These are phyloP conservation scores for Paramicrosporidium saccamoebae DNA, from an alignment of 371 early-diverging fungal genomes.

Conservation along the genomic window DNA sequence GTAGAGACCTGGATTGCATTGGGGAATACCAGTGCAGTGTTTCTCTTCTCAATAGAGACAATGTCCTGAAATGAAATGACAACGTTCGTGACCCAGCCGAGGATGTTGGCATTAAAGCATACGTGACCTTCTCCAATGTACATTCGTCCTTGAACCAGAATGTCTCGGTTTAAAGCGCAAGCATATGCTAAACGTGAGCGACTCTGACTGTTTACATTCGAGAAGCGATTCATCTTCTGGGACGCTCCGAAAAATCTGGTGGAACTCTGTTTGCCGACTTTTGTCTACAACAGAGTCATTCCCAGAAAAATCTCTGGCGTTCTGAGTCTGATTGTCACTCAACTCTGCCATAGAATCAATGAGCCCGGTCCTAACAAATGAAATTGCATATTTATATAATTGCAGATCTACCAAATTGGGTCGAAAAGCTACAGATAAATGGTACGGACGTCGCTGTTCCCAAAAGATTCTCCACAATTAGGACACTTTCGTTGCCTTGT, in stretches of 20 bases:
- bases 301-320: not conserved
- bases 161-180: slow-evolving; percentile 68
- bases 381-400: not conserved
- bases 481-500: slow-evolving; percentile 94
- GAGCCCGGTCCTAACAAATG: not conserved
- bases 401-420: not conserved
- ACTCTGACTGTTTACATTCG: no score
- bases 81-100: slow-evolving; percentile 77
- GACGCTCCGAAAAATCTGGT: not conserved
- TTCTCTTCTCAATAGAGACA: slow-evolving; percentile 32
- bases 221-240: not conserved
- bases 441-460: slow-evolving; percentile 52
- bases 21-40: slow-evolving; percentile 45
- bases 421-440: slow-evolving; percentile 29
- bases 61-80: slow-evolving; percentile 50
- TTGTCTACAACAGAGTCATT: slow-evolving; percentile 4
- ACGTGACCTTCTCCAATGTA: slow-evolving; percentile 51
- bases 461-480: slow-evolving; percentile 69
- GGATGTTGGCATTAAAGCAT: slow-evolving; percentile 76
- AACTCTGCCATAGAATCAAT: not conserved
- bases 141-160: slow-evolving; percentile 57
- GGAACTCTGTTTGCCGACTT: slow-evolving; percentile 1
- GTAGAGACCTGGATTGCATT: slow-evolving; percentile 51
- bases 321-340: slow-evolving; percentile 1
- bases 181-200: no score